Evolutionary conservation across 1,284 basidiomycete species (phyloP).

Genomic region (Cutaneotrichosporon cavernicola): DNA sequence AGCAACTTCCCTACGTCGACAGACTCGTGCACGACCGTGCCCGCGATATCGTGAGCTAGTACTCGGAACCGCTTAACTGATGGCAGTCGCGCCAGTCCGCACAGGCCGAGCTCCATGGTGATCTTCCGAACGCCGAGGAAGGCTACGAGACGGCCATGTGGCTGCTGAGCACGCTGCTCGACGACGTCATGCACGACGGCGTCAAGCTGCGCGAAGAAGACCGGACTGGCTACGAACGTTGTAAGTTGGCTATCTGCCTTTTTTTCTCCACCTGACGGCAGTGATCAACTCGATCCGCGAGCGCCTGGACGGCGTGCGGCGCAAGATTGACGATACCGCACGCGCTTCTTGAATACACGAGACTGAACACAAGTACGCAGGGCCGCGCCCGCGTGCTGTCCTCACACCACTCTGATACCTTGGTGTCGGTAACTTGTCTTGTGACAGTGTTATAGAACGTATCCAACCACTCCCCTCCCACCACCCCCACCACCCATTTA

Average conservation of each 20-base stretch:
- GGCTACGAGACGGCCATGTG: constrained; percentile 92
- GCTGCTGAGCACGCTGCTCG: constrained; percentile 86
- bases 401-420: constrained; percentile 7
- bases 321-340: constrained; percentile 18
- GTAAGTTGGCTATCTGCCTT: constrained; percentile 56
- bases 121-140: constrained; percentile 73
- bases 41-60: constrained; percentile 50
- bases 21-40: constrained; percentile 60
- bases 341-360: background rate
- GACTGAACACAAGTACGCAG: background rate
- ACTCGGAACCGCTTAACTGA: background rate
- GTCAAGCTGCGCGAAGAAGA: constrained; percentile 84
- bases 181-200: constrained; percentile 79
- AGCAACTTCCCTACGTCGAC: constrained; percentile 57
- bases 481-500: background rate
- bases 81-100: constrained; percentile 76
- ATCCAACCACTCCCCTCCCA: constrained; percentile 1
- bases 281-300: constrained; percentile 24
- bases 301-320: constrained; percentile 26
- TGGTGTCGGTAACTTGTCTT: background rate
- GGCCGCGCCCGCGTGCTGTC: constrained; percentile 1
- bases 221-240: constrained; percentile 72
- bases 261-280: constrained; percentile 4
- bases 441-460: constrained; percentile 1
- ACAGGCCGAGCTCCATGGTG: constrained; percentile 82